A percentile compares a stretch with the other conserved stretches of the same genome.
phyloP scores from a whole-genome alignment of 1,284 basidiomycete species.

The Moesziomyces sp. region DNA sequence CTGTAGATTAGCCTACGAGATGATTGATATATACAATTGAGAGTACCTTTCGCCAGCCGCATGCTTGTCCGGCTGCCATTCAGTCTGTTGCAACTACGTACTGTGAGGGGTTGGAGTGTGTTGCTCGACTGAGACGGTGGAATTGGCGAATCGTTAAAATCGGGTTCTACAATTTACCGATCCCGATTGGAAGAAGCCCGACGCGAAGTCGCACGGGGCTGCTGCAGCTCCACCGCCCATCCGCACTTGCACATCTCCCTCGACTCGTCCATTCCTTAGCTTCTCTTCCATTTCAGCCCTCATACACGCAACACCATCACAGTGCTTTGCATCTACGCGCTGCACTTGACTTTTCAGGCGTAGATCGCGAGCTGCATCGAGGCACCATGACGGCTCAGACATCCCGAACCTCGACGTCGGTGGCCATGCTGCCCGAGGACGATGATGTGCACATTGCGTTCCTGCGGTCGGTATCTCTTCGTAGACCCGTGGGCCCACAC shows the following conservation, averaged over 20 bases:
- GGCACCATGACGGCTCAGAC: constrained; percentile 16
- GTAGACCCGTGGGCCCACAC: constrained; percentile 58
- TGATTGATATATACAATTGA: too few species aligned
- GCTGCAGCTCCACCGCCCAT: neutral
- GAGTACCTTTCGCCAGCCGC: too few species aligned
- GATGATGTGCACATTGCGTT: constrained; percentile 53
- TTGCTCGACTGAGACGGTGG: too few species aligned
- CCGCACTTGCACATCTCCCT: neutral
- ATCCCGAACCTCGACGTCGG: constrained; percentile 13
- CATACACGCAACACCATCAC: neutral
- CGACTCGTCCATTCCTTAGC: too few species aligned
- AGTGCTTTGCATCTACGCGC: neutral
- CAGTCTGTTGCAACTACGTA: too few species aligned
- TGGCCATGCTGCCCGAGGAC: constrained; percentile 26
- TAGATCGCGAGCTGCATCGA: neutral
- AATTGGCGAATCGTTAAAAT: neutral
- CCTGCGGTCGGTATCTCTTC: constrained; percentile 50
- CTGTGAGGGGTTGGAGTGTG: too few species aligned
- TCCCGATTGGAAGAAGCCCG: neutral
- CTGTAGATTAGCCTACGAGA: constrained; percentile 5
- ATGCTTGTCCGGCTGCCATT: too few species aligned
- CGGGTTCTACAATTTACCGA: neutral
- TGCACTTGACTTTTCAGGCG: neutral
- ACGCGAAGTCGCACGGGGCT: neutral
- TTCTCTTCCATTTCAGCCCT: too few species aligned